Evolutionary conservation across 176 grass and related monocot species (phyloP), one percentile per base, ranked within the genome.

Genomic region (Oryza coarctata): DNA sequence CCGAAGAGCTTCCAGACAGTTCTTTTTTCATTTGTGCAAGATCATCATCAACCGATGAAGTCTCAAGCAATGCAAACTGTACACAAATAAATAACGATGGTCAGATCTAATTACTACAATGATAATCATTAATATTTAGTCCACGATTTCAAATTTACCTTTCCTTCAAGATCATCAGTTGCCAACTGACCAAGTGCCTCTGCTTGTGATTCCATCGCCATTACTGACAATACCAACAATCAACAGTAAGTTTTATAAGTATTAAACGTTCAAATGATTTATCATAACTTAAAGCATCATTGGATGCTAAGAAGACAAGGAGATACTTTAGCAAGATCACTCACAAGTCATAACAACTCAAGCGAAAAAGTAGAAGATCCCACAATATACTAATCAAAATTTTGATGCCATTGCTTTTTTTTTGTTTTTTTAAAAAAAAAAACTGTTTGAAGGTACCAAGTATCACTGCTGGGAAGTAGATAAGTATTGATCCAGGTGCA

Each of bases 161-260:
- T 96, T 80, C 97, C 97, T 91, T 96, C 97, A 41, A 99, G 71
- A 91, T 99, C 93, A 87, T 99, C 97, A 39, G 87, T 88, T 81
- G 80, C 85, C 68, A 99, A 80, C 50, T 99, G 97, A 81, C 90
- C 90, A 25, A 99, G 88, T 74, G 93, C 97, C 45, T 99, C 97
- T 75, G 97, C 97, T 87, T 99, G 87, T 20, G 97, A 99, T 75
- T 99, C 97, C 97, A 99, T 99, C 7, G 91, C 63, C 97, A 99
- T 90, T 76, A 99, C 97, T 99, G 86, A 68, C 57, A 84, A 34
- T 50, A 71, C n/a, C 44, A 82, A 79, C 85, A 67, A 72, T 30
- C 45, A 49, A 49, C 5, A 14, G 57, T 39, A 82, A 63, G 28
- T 41, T 78, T 10, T 44, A 38, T 44, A 57, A 58, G 20, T 43